These are phyloP conservation scores for Jimgerdemannia flammicorona DNA, from an alignment of 192 early-diverging fungal genomes.

Conservation along the genomic window DNA sequence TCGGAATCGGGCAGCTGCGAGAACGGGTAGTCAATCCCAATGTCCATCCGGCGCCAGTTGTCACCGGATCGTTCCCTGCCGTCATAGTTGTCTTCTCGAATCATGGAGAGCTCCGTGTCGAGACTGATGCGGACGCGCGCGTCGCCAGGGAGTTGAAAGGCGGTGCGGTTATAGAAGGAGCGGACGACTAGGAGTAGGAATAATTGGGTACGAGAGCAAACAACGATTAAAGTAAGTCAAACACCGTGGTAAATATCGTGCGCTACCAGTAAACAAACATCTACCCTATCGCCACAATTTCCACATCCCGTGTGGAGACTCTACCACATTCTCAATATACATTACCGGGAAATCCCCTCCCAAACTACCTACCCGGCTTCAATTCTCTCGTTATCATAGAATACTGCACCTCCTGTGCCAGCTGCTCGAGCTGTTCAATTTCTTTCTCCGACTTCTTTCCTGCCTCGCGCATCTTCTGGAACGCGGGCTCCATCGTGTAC, in stretches of 20 bases:
- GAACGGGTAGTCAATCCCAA: constrained; percentile 89
- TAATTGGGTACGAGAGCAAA: not conserved
- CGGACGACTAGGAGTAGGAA: constrained; percentile 60
- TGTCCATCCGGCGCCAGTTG: constrained; percentile 96
- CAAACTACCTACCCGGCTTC: constrained; percentile 47
- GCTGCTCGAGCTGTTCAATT: constrained; percentile 64
- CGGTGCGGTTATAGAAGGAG: constrained; percentile 97
- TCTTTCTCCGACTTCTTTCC: constrained; percentile 84
- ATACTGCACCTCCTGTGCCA: constrained; percentile 75
- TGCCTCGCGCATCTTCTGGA: constrained; percentile 75
- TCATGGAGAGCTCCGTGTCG: constrained; percentile 96
- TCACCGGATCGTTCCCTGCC: constrained; percentile 67
- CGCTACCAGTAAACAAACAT: too few species aligned
- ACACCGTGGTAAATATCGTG: not conserved
- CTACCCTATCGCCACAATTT: too few species aligned
- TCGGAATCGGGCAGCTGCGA: constrained; percentile 82
- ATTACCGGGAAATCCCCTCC: too few species aligned
- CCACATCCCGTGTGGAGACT: too few species aligned
- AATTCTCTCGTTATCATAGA: constrained; percentile 70
- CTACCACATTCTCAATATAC: too few species aligned
- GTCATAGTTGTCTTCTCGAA: constrained; percentile 91
- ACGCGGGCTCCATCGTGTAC: constrained; percentile 74
- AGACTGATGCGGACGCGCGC: constrained; percentile 95
- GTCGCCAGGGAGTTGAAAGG: constrained; percentile 98
- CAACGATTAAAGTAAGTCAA: not conserved